phyloP scores from a whole-genome alignment of 371 early-diverging fungal genomes.

The Fennellomyces sp. region DNA sequence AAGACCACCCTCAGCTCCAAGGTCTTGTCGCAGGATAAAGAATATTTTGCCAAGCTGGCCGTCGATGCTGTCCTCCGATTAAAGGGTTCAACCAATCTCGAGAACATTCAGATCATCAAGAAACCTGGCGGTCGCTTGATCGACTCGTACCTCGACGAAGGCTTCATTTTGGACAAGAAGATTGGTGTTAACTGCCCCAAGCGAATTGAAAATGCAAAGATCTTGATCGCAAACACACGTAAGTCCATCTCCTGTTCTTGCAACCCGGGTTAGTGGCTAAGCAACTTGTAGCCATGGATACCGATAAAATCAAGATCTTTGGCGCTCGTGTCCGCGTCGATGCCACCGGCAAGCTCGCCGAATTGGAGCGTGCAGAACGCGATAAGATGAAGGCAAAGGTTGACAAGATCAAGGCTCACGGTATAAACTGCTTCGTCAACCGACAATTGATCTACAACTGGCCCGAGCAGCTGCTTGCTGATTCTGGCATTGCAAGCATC shows the following conservation, averaged over 20 bases:
- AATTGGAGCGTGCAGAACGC: conserved; percentile 98
- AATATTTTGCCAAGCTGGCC: conserved; percentile 95
- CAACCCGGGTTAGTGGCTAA: background rate
- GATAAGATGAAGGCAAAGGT: conserved; percentile 99
- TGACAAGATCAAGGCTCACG: conserved; percentile 95
- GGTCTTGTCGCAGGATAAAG: conserved; percentile 96
- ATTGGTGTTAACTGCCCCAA: conserved; percentile 98
- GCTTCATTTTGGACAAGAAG: conserved; percentile 99
- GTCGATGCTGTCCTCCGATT: conserved; percentile 97
- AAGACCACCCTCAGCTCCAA: conserved; percentile 98
- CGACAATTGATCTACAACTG: conserved; percentile 99
- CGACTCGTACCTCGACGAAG: conserved; percentile 98
- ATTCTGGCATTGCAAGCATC: conserved; percentile 95
- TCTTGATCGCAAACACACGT: conserved; percentile 98
- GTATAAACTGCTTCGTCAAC: conserved; percentile 99
- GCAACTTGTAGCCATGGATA: conserved; percentile 89
- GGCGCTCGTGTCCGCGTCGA: conserved; percentile 98
- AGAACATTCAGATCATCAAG: conserved; percentile 99
- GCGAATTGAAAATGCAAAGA: conserved; percentile 94
- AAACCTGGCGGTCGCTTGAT: conserved; percentile 95
- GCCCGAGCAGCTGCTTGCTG: conserved; percentile 99
- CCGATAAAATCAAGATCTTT: conserved; percentile 99
- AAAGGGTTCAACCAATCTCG: conserved; percentile 96
- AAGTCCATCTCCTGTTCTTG: conserved; percentile 24
- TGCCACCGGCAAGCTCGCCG: conserved; percentile 96